phyloP scores from a whole-genome alignment of 2,329 filamentous ascomycete genomes.

The Hypoxylon sp. region DNA sequence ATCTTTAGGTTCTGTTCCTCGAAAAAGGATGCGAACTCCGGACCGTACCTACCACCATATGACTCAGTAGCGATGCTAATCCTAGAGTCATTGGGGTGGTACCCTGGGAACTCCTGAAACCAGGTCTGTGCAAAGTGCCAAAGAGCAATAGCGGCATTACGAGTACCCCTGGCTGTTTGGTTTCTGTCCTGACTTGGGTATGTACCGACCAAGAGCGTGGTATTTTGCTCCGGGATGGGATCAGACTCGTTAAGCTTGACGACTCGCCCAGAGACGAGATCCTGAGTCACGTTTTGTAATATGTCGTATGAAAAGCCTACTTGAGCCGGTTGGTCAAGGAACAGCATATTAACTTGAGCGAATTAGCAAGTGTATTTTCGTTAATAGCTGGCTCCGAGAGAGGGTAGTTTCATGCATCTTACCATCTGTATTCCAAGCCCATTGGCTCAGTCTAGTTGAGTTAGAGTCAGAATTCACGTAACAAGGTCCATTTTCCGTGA shows the following conservation, averaged over 20 bases:
- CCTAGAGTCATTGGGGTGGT: constrained; percentile 71
- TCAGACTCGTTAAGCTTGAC: constrained; percentile 56
- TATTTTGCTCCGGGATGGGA: constrained; percentile 55
- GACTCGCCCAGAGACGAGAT: constrained; percentile 56
- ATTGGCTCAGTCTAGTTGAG: constrained; percentile 67
- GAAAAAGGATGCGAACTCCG: constrained; percentile 52
- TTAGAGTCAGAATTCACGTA: constrained; percentile 62
- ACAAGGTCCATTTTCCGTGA: constrained; percentile 67
- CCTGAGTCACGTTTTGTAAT: constrained; percentile 68
- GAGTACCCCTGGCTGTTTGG: constrained; percentile 64
- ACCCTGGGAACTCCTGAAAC: constrained; percentile 68
- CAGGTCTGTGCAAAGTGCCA: constrained; percentile 75
- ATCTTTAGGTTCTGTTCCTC: constrained; percentile 55
- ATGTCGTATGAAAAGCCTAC: constrained; percentile 74
- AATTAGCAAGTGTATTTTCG: constrained; percentile 12
- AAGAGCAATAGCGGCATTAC: constrained; percentile 66
- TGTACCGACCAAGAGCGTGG: constrained; percentile 64
- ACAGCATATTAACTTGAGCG: constrained; percentile 66
- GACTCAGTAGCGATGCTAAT: constrained; percentile 59
- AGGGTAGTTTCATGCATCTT: constrained; percentile 12
- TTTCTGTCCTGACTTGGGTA: constrained; percentile 65
- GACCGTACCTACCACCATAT: constrained; percentile 56
- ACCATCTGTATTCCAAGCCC: constrained; percentile 68
- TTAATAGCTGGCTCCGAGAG: neutral
- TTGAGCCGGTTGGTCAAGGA: constrained; percentile 70